These are phyloP conservation scores for Aeschynomene evenia DNA, from an alignment of 306 rosid genomes.

Conservation along the genomic window DNA sequence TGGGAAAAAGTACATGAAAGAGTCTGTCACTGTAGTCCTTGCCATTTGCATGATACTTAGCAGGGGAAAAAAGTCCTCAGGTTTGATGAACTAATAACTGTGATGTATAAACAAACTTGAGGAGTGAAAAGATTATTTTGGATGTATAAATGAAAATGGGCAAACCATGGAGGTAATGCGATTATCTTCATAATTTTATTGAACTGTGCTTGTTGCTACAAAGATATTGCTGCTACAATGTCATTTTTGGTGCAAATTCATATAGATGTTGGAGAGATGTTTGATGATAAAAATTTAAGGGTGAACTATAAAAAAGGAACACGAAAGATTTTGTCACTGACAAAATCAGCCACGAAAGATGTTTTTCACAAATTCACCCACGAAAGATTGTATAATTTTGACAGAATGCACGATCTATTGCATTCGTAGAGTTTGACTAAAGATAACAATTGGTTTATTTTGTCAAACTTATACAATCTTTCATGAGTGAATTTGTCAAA, in stretches of 20 bases:
- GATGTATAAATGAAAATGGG: constrained; percentile 2
- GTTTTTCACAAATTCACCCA: too few relatives aligned
- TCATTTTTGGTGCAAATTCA: background rate
- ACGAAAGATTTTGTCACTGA: too few relatives aligned
- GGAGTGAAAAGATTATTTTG: background rate
- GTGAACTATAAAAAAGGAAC: too few relatives aligned
- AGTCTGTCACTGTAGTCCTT: background rate
- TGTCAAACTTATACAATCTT: too few relatives aligned
- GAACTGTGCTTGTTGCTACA: background rate
- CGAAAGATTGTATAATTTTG: too few relatives aligned
- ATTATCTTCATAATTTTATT: constrained; percentile 2
- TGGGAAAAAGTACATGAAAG: too few relatives aligned
- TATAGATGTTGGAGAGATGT: background rate
- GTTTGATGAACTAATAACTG: background rate
- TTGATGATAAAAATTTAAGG: background rate
- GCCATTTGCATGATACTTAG: background rate
- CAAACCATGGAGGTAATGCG: background rate
- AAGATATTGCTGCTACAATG: background rate
- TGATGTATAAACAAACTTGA: background rate
- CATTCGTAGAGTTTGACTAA: too few relatives aligned
- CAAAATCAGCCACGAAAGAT: too few relatives aligned
- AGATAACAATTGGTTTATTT: too few relatives aligned
- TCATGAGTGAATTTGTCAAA: too few relatives aligned
- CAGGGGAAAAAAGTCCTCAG: background rate
- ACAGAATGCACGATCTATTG: too few relatives aligned